Base-by-base conservation (phyloP, 345 rosid species). In the Hirschfeldia incana region DNA sequence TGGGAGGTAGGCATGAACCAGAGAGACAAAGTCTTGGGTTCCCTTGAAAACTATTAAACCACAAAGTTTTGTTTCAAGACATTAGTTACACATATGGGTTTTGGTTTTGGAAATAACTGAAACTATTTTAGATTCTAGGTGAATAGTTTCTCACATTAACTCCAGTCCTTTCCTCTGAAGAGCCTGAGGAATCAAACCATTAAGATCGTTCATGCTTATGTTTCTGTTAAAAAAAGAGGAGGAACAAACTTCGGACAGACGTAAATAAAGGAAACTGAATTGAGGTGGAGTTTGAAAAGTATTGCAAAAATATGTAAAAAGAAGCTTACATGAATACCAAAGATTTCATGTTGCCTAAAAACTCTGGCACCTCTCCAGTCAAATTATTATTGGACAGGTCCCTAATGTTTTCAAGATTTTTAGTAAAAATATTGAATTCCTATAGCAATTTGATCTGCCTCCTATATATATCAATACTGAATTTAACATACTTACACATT, bases 301-400 rank as follows among this genome's bases (percentile, higher is more conserved):
- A 71, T 6, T 1, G 8, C 57, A 13, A 28, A 3, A 49, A 64
- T 1, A 49, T 30, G 9, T 65, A 30, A 49, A 67, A 17, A 55
- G 26, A 37, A 65, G 21, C 92, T 85, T 78, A 89, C 91, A 91
- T 71, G 69, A 76, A 1, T 32, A 27, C 69, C 69, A 91, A 70
- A 34, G 76, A 80, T 8, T 80, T 15, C 78, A 89, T 28, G 17
- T 76, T 62, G 12, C 87, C 79, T 5, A 89, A 79, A 77, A 82
- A 81, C 2, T 74, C 82, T 0, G 90, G 91, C 26, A 91, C 63
- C 0, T 28, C 2, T 36, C 93, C 63, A 58, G 1, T 9, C 63
- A 58, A 58, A 28, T 26, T 58, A 26, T 58, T 58, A 58, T 58
- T 58, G 87, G 63, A 58, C 32, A 58, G 5, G 49, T 89, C 93